Base-by-base conservation (phyloP, 2,329 filamentous ascomycete genomes). In the Verticillium tricorpus region DNA sequence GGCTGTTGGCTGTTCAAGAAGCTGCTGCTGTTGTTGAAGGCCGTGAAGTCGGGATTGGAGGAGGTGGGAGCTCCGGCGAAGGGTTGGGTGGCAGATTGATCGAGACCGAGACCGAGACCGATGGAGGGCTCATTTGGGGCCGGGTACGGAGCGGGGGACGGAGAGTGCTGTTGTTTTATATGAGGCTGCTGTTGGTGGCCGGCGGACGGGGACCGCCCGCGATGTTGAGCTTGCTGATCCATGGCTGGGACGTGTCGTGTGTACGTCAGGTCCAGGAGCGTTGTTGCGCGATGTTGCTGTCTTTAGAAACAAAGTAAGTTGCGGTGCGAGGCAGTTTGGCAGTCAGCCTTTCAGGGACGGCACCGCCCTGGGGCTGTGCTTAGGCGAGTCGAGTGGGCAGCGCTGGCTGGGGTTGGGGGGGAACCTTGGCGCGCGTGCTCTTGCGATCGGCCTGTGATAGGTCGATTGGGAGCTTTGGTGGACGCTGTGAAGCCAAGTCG, bases 121-220 rank as follows among this genome's bases (percentile, higher is more conserved):
- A 81, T 77, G 59, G 77, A 79, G 68, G 75, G 70, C 62, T 81
- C 75, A 71, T 80, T 80, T 56, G 71, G 66, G 72, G 81, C 77
- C 72, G 82, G 79, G 70, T 82, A 84, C 69, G 80, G 80, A 75
- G 76, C 82, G 73, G 83, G 84, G 72, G 86, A 85, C 69, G 86
- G 85, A 69, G 87, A 89, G 74, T 86, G 86, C 67, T 79, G 83
- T 74, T 86, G 85, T 74, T 83, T 89, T 88, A 90, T 89, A 87
- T 86, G 82, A 78, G 79, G 73, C 72, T 76, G 77, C 70, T 84
- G 80, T 68, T 82, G 82, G 70, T 84, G 81, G 66, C 81, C 80
- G 71, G 80, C 79, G 70, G 87, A 88, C 67, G 82, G 84, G 68
- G 87, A 89, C 71, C 86, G 85, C 72, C 85, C 85, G 73, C 71